phyloP scores from a whole-genome alignment of 148 eudicot species.

The Vaccinium macrocarpon region DNA sequence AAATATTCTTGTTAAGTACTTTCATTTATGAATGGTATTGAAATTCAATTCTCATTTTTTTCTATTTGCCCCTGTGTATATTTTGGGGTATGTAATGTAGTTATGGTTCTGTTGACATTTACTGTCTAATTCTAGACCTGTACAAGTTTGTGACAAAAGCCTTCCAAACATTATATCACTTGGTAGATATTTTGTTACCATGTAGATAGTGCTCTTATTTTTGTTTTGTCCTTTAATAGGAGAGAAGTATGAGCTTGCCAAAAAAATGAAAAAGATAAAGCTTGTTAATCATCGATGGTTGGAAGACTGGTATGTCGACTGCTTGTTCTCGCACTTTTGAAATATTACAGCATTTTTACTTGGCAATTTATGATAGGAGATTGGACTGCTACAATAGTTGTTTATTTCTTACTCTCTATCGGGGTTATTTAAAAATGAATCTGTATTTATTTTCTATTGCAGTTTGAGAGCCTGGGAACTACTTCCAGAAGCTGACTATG shows the following conservation, averaged over 20 bases:
- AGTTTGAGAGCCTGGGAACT: conserved; percentile 84
- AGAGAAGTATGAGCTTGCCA: conserved; percentile 85
- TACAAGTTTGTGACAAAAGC: neutral
- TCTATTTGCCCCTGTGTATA: neutral
- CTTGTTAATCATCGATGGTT: conserved; percentile 84
- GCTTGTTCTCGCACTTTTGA: conserved; percentile 7
- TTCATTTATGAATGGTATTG: neutral
- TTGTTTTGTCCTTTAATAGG: conserved; percentile 39
- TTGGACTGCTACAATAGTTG: neutral
- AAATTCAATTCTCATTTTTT: neutral
- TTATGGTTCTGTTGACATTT: neutral
- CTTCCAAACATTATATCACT: neutral
- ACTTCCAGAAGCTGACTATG: conserved; percentile 74
- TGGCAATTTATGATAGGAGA: neutral
- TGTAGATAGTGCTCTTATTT: neutral
- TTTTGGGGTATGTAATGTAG: neutral
- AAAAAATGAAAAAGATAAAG: conserved; percentile 54
- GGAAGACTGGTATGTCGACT: conserved; percentile 69
- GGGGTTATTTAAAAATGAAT: neutral
- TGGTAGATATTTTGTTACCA: neutral
- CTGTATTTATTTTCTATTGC: conserved; percentile 23
- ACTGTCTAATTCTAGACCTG: neutral
- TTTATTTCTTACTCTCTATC: neutral
- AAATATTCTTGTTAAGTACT: neutral
- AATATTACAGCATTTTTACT: neutral